Base-by-base conservation (phyloP, 106 monocot species). In the Acorus calamus region DNA sequence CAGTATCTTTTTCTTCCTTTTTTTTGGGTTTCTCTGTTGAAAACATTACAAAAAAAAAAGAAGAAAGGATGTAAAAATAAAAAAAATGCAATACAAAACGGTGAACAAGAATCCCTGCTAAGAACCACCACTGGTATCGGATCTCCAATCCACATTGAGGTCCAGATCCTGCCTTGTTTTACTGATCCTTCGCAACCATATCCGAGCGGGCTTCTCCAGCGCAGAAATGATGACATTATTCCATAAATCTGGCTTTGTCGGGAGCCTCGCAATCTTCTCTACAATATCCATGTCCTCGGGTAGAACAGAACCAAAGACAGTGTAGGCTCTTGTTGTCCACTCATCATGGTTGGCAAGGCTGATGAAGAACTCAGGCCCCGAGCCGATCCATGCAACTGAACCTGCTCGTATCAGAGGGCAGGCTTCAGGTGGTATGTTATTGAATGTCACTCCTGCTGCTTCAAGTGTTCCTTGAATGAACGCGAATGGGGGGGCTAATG, bases 331-430 rank as follows among this genome's bases (percentile, higher is more conserved):
- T 58, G 28, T 28, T 28, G 28, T 74, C 98, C 98, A 99, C 61
- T 99, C 92, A 42, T 63, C 11, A 59, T 99, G 98, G 57, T 99
- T 86, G 8, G 88, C 92, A 2, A 92, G 71, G 65, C 98, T 99
- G 73, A 99, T 86, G 60, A 99, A 83, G 75, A 99, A 92, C 57
- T 99, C 92, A 2, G 98, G 98, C 42, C 98, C 98, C 4, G 78
- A 76, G 2, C 85, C 92, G 12, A 99, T 60, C 98, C 98, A 99
- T 61, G 85, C 92, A 56, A 92, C 83, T 2, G 88, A 92, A 2
- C 98, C 98, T 79, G 92, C 78, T 73, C 66, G 69, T 50, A 92
- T 57, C 0, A 57, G 7, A 3, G 83, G 85, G 43, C 86, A 83
- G 52, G 77, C 85, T 61, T 99, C 98, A 6, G 14, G 55, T 8